Evolutionary conservation across 2,329 filamentous ascomycete genomes (phyloP).

Genomic region (Macrophomina tecta): DNA sequence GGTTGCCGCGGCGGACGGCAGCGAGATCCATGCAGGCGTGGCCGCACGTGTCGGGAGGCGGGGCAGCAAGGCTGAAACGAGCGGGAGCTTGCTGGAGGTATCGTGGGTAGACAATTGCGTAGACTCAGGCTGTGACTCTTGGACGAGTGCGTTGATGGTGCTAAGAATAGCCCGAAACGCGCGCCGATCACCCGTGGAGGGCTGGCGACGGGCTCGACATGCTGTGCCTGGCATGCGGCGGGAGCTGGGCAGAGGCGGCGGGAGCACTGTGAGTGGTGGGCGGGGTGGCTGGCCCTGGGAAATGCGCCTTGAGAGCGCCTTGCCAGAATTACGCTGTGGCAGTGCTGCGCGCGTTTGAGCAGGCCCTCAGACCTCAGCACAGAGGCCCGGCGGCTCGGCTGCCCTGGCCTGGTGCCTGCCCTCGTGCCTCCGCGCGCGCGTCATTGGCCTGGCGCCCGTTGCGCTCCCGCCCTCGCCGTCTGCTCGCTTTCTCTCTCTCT

Average conservation of each 20-base stretch:
- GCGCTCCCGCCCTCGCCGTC: neutral
- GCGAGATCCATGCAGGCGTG: slow-evolving; percentile 13
- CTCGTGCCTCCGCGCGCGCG: neutral
- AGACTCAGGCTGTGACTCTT: neutral
- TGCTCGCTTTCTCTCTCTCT: neutral
- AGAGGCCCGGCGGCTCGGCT: neutral
- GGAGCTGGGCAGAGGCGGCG: neutral
- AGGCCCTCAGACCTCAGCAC: neutral
- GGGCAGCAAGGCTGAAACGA: slow-evolving; percentile 28
- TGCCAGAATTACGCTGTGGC: slow-evolving; percentile 18
- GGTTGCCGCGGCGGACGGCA: neutral
- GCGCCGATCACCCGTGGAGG: slow-evolving; percentile 17
- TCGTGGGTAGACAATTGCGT: neutral
- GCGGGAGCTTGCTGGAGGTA: neutral
- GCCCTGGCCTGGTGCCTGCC: neutral
- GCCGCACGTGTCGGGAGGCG: slow-evolving; percentile 20
- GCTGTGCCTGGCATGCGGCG: slow-evolving; percentile 10
- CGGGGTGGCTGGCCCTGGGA: neutral
- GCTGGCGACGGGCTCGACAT: slow-evolving; percentile 1
- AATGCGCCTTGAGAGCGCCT: slow-evolving; percentile 18
- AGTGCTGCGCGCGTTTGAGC: slow-evolving; percentile 15
- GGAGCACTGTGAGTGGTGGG: neutral
- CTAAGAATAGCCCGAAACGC: slow-evolving; percentile 28
- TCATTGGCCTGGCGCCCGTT: slow-evolving; percentile 10
- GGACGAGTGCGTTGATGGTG: neutral